Evolutionary conservation across 495 filamentous ascomycete genomes (phyloP), one percentile per base, ranked within the genome.

Genomic region (Podospora comata): DNA sequence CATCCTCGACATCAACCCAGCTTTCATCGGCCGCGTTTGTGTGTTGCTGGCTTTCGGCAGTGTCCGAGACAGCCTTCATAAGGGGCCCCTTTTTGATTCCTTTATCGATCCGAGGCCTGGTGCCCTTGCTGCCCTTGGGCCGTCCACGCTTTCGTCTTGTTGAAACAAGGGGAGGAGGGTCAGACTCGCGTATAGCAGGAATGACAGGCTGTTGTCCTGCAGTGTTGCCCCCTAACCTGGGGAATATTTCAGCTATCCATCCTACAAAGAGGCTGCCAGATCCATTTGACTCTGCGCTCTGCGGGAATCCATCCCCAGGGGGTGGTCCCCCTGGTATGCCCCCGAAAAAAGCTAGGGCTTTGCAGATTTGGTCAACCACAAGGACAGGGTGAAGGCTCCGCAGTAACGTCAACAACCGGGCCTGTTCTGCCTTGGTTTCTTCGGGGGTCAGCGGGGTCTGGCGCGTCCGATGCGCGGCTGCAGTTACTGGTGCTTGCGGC

Each of bases 171-270:
- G 69, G 67, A 20, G 75, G 65, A 59, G 60, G 26, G 16, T 71
- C 72, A 55, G 67, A 68, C 9, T 5, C 4, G 30, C 72, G 74
- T 6, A 69, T 62, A n/a, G 62, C 69, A 57, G 74, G 75, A 64
- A 65, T 75, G 62, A 68, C 60, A 16, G 57, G 67, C 53, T 63
- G 72, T 56, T 72, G 72, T 16, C 44, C 60, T 9, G 11, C 18
- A 48, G 63, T 64, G 39, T 74, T 75, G 16, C 72, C 70, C 55
- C 72, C 76, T 27, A 84, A 71, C 63, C 78, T 79, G 30, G 85
- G 85, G 65, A 87, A 87, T 65, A 87, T 86, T 64, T 87, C 85
- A 11, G 84, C 78, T 48, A 87, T 76, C 85, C 85, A 87, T 9
- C 85, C 85, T 44, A 87, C 80, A 72, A 87, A 86, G 11, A 86